Base-by-base conservation (phyloP, 1,284 basidiomycete species). In the Leccinum variabile region DNA sequence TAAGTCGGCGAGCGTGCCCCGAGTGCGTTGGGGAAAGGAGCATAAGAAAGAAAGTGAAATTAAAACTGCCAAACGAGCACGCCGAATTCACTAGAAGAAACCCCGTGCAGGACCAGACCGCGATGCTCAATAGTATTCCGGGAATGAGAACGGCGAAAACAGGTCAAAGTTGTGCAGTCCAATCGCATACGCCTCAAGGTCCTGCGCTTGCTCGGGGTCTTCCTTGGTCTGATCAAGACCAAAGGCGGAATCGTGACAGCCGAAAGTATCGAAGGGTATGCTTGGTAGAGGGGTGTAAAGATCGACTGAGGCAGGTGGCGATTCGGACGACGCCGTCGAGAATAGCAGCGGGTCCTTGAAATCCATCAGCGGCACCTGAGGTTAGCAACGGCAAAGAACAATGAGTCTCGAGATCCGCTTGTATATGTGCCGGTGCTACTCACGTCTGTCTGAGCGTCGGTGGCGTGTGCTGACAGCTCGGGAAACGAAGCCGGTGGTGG, bases 131-230 rank as follows among this genome's bases (percentile, higher is more conserved):
- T 54, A 68, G 37, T 69, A 62, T 22, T 69, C 68, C 22, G 67
- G 62, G 16, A 70, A 72, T 9, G 61, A 9, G 44, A 66, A 63
- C 0, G 68, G 59, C 3, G 80, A 77, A 54, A 72, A 63, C 6
- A 72, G 22, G 52, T 74, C 68, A 11, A 68, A 64, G 25, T 70
- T 63, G 25, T 74, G 65, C 22, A 76, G 63, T 37, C 72, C 74
- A 7, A 73, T 69, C 10, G 70, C 63, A 59, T 76, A 73, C 10
- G 70, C 70, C 46, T 75, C 72, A 33, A 75, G 73, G 18, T 70
- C 72, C 52, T 68, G 70, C 1, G 65, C 64, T 10, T 63, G 68
- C 22, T 75, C 72, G 50, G 53, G 28, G 13, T 72, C 67, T 0
- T 71, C 70, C 14, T 60, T 66, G 1, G 59, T 49, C 13, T 28